These are phyloP conservation scores for Astrephomene gubernaculifera DNA, from an alignment of 139 green algal species.

Conservation along the genomic window DNA sequence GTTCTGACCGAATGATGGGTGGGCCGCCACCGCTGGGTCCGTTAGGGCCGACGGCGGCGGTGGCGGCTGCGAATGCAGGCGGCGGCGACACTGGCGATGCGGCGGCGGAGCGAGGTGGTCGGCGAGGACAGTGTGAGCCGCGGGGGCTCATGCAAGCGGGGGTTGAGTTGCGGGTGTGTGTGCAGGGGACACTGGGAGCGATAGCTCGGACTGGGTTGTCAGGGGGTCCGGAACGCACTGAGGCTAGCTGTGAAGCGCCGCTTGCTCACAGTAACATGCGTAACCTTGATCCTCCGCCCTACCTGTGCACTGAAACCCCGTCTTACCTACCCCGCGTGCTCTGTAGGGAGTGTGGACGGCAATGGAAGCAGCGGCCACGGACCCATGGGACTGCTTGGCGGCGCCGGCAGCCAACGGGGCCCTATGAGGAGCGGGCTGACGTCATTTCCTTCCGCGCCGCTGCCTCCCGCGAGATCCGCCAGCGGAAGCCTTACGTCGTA, in stretches of 20 bases:
- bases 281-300: too few relatives aligned
- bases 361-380: background rate
- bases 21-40: background rate
- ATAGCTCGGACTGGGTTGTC: too few relatives aligned
- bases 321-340: too few relatives aligned
- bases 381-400: background rate
- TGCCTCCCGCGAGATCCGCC: background rate
- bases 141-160: background rate
- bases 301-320: too few relatives aligned
- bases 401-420: background rate
- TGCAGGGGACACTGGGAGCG: too few relatives aligned
- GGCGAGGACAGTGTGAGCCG: background rate
- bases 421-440: background rate
- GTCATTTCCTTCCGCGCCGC: background rate
- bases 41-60: background rate
- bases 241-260: background rate
- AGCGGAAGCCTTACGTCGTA: slow-evolving; percentile 5
- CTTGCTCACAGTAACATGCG: too few relatives aligned
- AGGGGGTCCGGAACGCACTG: background rate
- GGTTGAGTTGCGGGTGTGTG: too few relatives aligned
- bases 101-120: background rate
- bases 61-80: background rate
- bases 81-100: background rate
- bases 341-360: too few relatives aligned
- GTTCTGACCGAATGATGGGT: background rate